Conservation (phyloP, 2,329 filamentous ascomycete species). For the Stagonosporopsis tanaceti region DNA sequence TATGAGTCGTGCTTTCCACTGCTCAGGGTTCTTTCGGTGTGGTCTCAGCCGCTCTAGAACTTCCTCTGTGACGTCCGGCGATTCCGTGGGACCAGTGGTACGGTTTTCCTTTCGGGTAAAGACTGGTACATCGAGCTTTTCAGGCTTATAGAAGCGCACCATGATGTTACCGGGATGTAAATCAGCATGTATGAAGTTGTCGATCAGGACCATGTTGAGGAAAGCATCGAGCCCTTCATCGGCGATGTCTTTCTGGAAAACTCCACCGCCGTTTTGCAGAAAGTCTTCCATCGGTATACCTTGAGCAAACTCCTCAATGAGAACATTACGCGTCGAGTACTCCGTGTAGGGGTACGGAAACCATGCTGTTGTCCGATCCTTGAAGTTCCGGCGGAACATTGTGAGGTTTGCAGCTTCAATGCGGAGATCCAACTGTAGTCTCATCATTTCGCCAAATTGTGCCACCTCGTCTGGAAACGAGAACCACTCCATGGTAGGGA, state of each 20-base stretch:
- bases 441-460: slow-evolving; percentile 99
- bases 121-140: slow-evolving; percentile 71
- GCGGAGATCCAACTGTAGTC: slow-evolving; percentile 90
- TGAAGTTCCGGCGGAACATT: slow-evolving; percentile 90
- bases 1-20: slow-evolving; percentile 77
- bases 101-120: slow-evolving; percentile 50
- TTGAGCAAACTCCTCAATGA: slow-evolving; percentile 95
- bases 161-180: slow-evolving; percentile 98
- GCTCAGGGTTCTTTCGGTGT: slow-evolving; percentile 69
- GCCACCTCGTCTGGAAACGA: slow-evolving; percentile 92
- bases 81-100: slow-evolving; percentile 53
- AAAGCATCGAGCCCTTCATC: slow-evolving; percentile 96
- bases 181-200: slow-evolving; percentile 98
- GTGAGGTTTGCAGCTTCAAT: slow-evolving; percentile 93
- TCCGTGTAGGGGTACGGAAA: slow-evolving; percentile 94
- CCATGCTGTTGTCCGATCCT: slow-evolving; percentile 87
- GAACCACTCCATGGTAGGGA: slow-evolving; percentile 97
- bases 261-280: slow-evolving; percentile 86
- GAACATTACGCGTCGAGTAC: slow-evolving; percentile 88
- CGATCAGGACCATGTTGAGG: slow-evolving; percentile 92
- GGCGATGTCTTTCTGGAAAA: slow-evolving; percentile 93
- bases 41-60: slow-evolving; percentile 83
- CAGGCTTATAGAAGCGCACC: slow-evolving; percentile 94
- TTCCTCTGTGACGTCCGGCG: slow-evolving; percentile 83
- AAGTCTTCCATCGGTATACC: slow-evolving; percentile 92